These are phyloP conservation scores for Guillardia theta DNA, from an alignment of 78 protist genomes.

Conservation along the genomic window DNA sequence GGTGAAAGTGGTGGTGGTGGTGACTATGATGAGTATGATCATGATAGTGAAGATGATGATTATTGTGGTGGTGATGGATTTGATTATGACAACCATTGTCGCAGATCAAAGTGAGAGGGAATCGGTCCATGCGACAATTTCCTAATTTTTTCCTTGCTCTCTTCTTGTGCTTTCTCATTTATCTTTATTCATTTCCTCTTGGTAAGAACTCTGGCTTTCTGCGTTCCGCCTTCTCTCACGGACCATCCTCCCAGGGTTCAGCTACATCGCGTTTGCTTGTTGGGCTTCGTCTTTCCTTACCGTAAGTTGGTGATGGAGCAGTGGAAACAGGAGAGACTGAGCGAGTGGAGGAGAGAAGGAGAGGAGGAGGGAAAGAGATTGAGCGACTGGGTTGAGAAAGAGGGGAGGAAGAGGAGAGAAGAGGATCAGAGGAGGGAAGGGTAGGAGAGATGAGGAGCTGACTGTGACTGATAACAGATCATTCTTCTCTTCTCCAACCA, in stretches of 20 bases:
- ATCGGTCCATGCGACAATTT: not conserved
- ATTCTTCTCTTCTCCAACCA: not conserved
- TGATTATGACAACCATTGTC: not conserved
- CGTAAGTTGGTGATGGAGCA: too few relatives aligned
- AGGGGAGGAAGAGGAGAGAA: too few relatives aligned
- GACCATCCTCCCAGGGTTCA: not conserved
- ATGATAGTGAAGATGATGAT: not conserved
- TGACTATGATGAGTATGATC: not conserved
- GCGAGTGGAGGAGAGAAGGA: too few relatives aligned
- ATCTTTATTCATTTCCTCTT: not conserved
- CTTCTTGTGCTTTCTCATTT: not conserved
- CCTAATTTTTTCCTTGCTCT: not conserved
- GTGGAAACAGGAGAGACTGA: too few relatives aligned
- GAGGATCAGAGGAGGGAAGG: too few relatives aligned
- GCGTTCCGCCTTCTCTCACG: too few relatives aligned
- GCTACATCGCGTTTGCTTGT: not conserved
- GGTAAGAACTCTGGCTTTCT: too few relatives aligned
- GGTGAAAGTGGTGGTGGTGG: not conserved
- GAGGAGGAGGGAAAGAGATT: too few relatives aligned
- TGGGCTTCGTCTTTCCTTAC: not conserved
- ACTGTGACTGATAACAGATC: too few relatives aligned
- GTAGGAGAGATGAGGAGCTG: too few relatives aligned
- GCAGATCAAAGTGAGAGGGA: not conserved
- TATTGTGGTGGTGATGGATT: not conserved
- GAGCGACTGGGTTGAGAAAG: too few relatives aligned